Percentiles rank a stretch among this genome's conserved stretches.
Evolutionary conservation across 2,329 filamentous ascomycete genomes (phyloP).

Genomic region (Exophiala spinifera): DNA sequence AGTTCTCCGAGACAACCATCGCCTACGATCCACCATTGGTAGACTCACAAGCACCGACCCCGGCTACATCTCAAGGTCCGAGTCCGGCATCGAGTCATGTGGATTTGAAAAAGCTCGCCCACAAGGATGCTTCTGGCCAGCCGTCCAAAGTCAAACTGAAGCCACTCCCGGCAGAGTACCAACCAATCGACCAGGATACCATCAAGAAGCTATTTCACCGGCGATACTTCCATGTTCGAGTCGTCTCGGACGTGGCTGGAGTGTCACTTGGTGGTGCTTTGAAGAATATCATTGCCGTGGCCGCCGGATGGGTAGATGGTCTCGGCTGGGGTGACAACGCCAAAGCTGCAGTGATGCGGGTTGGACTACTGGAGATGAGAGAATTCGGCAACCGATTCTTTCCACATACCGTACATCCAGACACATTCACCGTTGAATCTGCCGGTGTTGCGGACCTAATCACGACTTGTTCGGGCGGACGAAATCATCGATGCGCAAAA

Average conservation of each 20-base stretch:
- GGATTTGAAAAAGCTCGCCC: conserved; percentile 53
- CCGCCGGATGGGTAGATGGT: conserved; percentile 91
- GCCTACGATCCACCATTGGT: conserved; percentile 90
- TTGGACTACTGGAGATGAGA: conserved; percentile 94
- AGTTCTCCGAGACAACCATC: conserved; percentile 95
- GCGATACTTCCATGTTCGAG: conserved; percentile 94
- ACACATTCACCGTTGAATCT: conserved; percentile 95
- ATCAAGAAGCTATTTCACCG: conserved; percentile 88
- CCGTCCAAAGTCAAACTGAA: conserved; percentile 67
- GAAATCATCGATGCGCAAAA: conserved; percentile 93
- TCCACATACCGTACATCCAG: conserved; percentile 70
- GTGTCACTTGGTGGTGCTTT: conserved; percentile 91
- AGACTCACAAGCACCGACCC: conserved; percentile 75
- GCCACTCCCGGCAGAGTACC: conserved; percentile 76
- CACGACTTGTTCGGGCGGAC: conserved; percentile 84
- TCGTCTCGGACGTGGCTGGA: conserved; percentile 93
- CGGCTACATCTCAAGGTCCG: conserved; percentile 50
- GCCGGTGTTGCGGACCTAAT: conserved; percentile 94
- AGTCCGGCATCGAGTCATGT: conserved; percentile 52
- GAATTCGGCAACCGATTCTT: conserved; percentile 95
- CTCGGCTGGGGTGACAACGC: conserved; percentile 98
- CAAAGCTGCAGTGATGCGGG: conserved; percentile 97
- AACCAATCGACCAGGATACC: conserved; percentile 77
- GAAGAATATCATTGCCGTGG: conserved; percentile 95
- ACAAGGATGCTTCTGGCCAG: conserved; percentile 67